Percentiles rank a stretch among this genome's conserved stretches.
Evolutionary conservation across 352 stramenopile species (phyloP).

Genomic region (Elongisporangium senticosum): DNA sequence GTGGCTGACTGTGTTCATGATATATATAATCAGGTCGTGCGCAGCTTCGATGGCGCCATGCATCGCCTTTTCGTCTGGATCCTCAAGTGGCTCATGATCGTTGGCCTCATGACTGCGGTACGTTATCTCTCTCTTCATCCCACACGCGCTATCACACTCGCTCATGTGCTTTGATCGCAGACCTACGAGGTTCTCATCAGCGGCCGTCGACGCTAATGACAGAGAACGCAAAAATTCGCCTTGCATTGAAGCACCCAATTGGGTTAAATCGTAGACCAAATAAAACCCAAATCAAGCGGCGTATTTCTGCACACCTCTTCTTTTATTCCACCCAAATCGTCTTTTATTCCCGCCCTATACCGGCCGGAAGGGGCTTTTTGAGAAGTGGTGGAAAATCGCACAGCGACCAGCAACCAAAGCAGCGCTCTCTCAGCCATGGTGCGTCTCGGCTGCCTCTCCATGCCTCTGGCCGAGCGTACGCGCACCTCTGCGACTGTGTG

Average conservation of each 20-base stretch:
- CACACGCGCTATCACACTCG: too few species aligned
- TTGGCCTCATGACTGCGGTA: slow-evolving; percentile 44
- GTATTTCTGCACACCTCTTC: neutral
- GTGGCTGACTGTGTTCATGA: neutral
- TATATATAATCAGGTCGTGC: slow-evolving; percentile 32
- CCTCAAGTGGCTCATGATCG: slow-evolving; percentile 54
- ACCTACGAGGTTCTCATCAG: neutral
- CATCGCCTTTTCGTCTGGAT: slow-evolving; percentile 42
- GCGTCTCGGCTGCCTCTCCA: neutral
- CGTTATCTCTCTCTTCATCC: slow-evolving; percentile 3
- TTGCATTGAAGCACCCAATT: neutral
- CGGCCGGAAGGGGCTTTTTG: neutral
- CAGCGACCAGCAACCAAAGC: neutral
- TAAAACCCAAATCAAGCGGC: neutral
- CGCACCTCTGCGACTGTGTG: too few species aligned
- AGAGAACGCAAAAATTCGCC: neutral
- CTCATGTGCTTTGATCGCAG: neutral
- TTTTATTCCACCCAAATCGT: neutral
- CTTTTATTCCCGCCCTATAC: neutral
- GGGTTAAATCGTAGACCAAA: neutral
- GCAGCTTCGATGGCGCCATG: slow-evolving; percentile 50
- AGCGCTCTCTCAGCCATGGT: neutral
- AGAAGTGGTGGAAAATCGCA: neutral
- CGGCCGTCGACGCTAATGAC: neutral
- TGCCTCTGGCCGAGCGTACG: too few species aligned